Percentiles rank a stretch among this genome's conserved stretches.
Evolutionary conservation across 192 early-diverging fungal species (phyloP).

Genomic region (Phycomyces blakesleeanus): DNA sequence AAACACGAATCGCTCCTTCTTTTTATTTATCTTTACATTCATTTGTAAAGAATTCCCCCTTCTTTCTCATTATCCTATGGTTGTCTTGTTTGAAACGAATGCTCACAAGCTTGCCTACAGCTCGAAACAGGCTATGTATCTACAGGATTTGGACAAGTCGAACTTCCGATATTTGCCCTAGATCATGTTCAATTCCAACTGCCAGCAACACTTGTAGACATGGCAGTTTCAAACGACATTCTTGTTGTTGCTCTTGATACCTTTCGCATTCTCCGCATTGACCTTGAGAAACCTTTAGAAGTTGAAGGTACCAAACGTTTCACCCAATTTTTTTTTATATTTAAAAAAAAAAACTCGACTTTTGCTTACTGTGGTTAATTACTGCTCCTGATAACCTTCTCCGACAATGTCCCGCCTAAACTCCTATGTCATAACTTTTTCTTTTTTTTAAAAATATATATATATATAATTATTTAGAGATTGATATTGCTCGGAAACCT

Average conservation of each 20-base stretch:
- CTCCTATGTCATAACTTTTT: not conserved
- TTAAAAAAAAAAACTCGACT: too few relatives aligned
- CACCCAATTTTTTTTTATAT: too few relatives aligned
- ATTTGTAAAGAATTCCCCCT: not conserved
- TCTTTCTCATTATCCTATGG: too few relatives aligned
- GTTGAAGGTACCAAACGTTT: conserved; percentile 60
- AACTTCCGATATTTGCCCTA: conserved; percentile 69
- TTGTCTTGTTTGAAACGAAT: too few relatives aligned
- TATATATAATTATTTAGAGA: conserved; percentile 56
- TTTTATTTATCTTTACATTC: conserved; percentile 2
- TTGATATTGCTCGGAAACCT: conserved; percentile 62
- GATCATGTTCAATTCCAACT: conserved; percentile 89
- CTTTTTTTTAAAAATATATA: too few relatives aligned
- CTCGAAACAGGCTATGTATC: conserved; percentile 58
- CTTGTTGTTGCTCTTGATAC: conserved; percentile 77
- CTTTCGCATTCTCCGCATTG: conserved; percentile 78
- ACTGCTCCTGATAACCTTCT: too few relatives aligned
- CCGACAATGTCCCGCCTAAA: conserved; percentile 1
- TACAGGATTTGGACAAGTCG: conserved; percentile 45
- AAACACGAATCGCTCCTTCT: conserved; percentile 3
- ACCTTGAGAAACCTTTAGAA: conserved; percentile 77
- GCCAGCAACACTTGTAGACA: conserved; percentile 65
- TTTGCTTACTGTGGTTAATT: too few relatives aligned
- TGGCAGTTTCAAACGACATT: conserved; percentile 82
- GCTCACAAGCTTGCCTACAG: conserved; percentile 23